Evolutionary conservation across 352 stramenopile species (phyloP), one percentile per base, ranked within the genome.

Genomic region (Phytophthora fragariaefolia): DNA sequence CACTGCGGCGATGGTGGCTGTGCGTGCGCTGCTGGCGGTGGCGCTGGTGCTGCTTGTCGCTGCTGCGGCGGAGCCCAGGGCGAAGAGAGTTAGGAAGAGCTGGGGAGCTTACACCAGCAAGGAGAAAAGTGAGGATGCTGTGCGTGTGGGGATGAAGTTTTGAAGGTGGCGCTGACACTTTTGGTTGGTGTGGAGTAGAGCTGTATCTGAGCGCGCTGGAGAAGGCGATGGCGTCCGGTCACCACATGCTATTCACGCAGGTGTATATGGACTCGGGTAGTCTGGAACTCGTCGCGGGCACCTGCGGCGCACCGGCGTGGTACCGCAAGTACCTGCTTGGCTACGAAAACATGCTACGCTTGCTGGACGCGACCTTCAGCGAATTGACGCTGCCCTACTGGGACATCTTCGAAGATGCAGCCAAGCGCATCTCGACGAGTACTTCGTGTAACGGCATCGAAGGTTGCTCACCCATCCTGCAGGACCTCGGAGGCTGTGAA

Each of bases 321-420:
- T 83, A 92, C 58, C 83, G 83, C 48, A 89, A 87, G 61, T 92
- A 76, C 36, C 55, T 92, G 34, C 63, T 87, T 22, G 83, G 72
- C 3, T 92, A 90, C 50, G 83, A 90, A 63, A 90, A 74, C 66
- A 92, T 92, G 83, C 64, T 92, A 42, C 81, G 79, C 9, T 79
- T 71, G 30, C 66, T 87, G 43, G 77, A 80, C 50, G 10, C 59
- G 3, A 62, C 58, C 6, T 91, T 77, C 47, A 71, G 59, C 9
- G 63, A 80, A 45, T 38, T 92, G 49, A 90, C 83, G 17, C 59
- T 92, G 32, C 82, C 83, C 13, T 92, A 87, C 52, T 92, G 82
- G 82, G 67, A 90, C 48, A 59, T 86, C 18, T 89, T 89, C 36
- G 75, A 86, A 36, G 80, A 89, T 48, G 67, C 77, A 10, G 73